Evolutionary conservation across 1,139 yeast species (phyloP), one percentile per base, ranked within the genome.

Genomic region (Blastobotrys petasosporus): DNA sequence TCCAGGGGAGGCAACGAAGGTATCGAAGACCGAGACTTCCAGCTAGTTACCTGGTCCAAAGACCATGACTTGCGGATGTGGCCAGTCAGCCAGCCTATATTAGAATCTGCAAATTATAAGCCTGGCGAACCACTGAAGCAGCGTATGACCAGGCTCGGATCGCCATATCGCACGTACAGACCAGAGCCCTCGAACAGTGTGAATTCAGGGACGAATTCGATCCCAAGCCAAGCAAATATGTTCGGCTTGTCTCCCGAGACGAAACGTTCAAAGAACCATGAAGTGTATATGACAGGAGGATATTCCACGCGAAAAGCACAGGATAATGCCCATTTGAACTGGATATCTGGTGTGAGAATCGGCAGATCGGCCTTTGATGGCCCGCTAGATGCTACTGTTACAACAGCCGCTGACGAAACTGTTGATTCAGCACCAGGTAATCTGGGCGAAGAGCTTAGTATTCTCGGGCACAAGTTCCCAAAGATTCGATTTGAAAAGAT

Each of bases 261-360:
- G 4, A 33, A 28, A 3, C 15, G 36, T 17, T 29, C 31, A 10
- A 36, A 41, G 20, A 32, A 33, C 23, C 35, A 15, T 7, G 20
- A 20, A 29, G 44, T 36, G n/a, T 42, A 37, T 30, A 45, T 45
- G 48, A 45, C 48, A 3, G 48, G 45, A 1, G 44, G 41, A 20
- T 17, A 25, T 3, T 17, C 29, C n/a, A n/a, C 20, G 5, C 40
- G 40, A 25, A 39, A 32, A 28, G 32, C 25, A 2, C 32, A 13
- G 8, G 46, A 33, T 4, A 64, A 77, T 33, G 81, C 81, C 54
- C 96, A 90, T 60, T 69, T 92, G 50, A 81, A 83, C 54, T 92
- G 98, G 98, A 82, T 92, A 37, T 82, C 96, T 0, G 97, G 97
- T 41, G 95, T 92, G 5, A 72, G 92, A 46, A 79, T 77, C 67